Percentiles rank a stretch among this genome's conserved stretches.
Conservation (phyloP, 129 eudicot species). For the Chrysanthemum makinoi region DNA sequence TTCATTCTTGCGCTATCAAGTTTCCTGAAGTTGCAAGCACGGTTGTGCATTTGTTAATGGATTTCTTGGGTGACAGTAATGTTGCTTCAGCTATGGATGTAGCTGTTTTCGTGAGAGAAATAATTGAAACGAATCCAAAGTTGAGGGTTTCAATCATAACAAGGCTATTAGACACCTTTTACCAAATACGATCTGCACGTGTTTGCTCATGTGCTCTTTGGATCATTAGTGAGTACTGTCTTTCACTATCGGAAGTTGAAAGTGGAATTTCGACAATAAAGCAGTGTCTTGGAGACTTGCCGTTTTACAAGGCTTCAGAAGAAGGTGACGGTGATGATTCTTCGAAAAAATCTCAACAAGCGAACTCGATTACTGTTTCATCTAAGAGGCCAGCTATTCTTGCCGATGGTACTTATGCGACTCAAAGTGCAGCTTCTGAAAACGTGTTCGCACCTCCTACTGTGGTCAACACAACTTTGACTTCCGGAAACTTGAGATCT, state of each 20-base stretch:
- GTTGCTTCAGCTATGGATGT: constrained; percentile 99
- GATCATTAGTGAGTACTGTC: constrained; percentile 96
- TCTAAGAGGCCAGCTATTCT: constrained; percentile 87
- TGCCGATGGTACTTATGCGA: constrained; percentile 97
- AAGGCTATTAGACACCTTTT: constrained; percentile 85
- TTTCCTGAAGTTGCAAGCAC: constrained; percentile 98
- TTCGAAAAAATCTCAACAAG: constrained; percentile 69
- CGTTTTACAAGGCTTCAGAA: constrained; percentile 70
- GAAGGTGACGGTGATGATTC: constrained; percentile 71
- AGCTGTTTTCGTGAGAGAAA: constrained; percentile 86
- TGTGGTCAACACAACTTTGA: constrained; percentile 67
- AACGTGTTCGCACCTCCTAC: constrained; percentile 83
- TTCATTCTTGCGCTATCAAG: constrained; percentile 94
- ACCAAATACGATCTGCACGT: constrained; percentile 94
- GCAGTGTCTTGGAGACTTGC: constrained; percentile 94
- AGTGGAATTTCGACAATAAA: constrained; percentile 83
- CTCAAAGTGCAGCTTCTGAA: constrained; percentile 96
- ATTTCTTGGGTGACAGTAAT: constrained; percentile 93
- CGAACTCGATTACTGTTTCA: constrained; percentile 71
- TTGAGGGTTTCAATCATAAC: constrained; percentile 86
- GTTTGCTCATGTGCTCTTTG: constrained; percentile 97
- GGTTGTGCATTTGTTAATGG: constrained; percentile 93
- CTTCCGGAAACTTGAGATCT: constrained; percentile 83
- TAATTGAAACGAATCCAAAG: constrained; percentile 87
- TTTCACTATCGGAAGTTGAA: constrained; percentile 93